Evolutionary conservation across 805 yeast genomes (phyloP).

Genomic region (Candida caryicola): DNA sequence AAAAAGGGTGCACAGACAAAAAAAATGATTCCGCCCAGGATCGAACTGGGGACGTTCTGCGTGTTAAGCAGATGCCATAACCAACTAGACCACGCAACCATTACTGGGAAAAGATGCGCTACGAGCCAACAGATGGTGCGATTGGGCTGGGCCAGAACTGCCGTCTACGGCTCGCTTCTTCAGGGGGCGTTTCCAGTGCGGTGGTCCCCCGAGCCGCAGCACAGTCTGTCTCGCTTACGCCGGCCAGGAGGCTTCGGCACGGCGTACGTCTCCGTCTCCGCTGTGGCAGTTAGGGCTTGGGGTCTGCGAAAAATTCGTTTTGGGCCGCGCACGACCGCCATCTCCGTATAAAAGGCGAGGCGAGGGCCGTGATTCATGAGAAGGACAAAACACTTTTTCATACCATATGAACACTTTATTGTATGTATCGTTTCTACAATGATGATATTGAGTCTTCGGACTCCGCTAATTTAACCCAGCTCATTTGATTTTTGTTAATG

Average conservation of each 20-base stretch:
- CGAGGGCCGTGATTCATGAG: background rate
- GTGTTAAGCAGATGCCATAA: slow-evolving; percentile 99
- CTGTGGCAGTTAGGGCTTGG: no score
- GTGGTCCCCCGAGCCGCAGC: no score
- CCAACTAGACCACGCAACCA: slow-evolving; percentile 99
- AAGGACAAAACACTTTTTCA: slow-evolving; percentile 1
- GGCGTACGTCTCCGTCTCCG: no score
- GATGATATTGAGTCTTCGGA: slow-evolving; percentile 42
- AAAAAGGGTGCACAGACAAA: slow-evolving; percentile 2
- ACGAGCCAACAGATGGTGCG: no score
- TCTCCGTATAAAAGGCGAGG: background rate
- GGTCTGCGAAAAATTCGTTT: no score
- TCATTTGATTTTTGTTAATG: slow-evolving; percentile 44
- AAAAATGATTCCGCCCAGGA: slow-evolving; percentile 96
- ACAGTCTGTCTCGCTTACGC: no score
- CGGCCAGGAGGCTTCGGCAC: no score
- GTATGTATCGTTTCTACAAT: slow-evolving; percentile 13
- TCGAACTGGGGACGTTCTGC: slow-evolving; percentile 99
- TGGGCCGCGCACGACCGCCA: background rate
- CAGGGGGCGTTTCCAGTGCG: no score
- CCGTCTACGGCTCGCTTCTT: no score
- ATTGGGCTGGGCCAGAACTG: no score
- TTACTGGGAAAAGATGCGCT: no score
- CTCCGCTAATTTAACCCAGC: slow-evolving; percentile 42
- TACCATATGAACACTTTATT: background rate